These are phyloP conservation scores for Colletotrichum spinosum DNA, from an alignment of 2,329 filamentous ascomycete genomes.

Conservation along the genomic window DNA sequence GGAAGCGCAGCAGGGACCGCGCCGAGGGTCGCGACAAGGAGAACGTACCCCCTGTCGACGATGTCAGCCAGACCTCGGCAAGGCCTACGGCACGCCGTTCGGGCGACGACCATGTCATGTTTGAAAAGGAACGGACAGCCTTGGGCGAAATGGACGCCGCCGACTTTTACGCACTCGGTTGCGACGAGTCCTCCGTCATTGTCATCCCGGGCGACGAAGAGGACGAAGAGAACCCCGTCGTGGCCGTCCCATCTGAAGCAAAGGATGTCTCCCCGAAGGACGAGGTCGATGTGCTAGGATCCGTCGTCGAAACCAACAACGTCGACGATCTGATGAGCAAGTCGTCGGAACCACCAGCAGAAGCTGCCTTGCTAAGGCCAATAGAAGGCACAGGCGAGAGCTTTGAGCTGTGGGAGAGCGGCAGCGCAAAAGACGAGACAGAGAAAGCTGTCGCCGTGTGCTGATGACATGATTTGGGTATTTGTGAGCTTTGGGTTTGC, in stretches of 20 bases:
- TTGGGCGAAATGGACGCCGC: slow-evolving; percentile 75
- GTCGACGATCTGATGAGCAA: slow-evolving; percentile 53
- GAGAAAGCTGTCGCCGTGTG: slow-evolving; percentile 46
- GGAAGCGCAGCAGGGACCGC: slow-evolving; percentile 62
- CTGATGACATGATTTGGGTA: slow-evolving; percentile 37
- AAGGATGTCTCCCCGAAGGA: slow-evolving; percentile 45
- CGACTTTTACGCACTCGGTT: slow-evolving; percentile 76
- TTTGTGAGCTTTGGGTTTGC: slow-evolving; percentile 11
- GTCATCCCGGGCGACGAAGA: slow-evolving; percentile 72
- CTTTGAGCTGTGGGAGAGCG: slow-evolving; percentile 79
- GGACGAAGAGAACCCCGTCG: slow-evolving; percentile 46
- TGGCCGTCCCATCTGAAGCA: slow-evolving; percentile 22
- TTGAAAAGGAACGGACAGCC: slow-evolving; percentile 74
- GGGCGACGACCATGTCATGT: slow-evolving; percentile 64
- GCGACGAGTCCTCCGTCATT: slow-evolving; percentile 71
- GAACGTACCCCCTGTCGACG: slow-evolving; percentile 83
- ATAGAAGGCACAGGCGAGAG: slow-evolving; percentile 70
- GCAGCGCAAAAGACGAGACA: slow-evolving; percentile 70
- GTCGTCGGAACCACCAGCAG: slow-evolving; percentile 50
- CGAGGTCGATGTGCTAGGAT: slow-evolving; percentile 38
- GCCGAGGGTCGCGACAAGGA: slow-evolving; percentile 84
- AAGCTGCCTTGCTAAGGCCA: slow-evolving; percentile 62
- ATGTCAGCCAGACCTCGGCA: slow-evolving; percentile 68
- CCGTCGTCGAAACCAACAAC: slow-evolving; percentile 40
- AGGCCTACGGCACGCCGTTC: slow-evolving; percentile 48